Evolutionary conservation across 2,329 filamentous ascomycete genomes (phyloP).

Genomic region (Sporothrix inflata): DNA sequence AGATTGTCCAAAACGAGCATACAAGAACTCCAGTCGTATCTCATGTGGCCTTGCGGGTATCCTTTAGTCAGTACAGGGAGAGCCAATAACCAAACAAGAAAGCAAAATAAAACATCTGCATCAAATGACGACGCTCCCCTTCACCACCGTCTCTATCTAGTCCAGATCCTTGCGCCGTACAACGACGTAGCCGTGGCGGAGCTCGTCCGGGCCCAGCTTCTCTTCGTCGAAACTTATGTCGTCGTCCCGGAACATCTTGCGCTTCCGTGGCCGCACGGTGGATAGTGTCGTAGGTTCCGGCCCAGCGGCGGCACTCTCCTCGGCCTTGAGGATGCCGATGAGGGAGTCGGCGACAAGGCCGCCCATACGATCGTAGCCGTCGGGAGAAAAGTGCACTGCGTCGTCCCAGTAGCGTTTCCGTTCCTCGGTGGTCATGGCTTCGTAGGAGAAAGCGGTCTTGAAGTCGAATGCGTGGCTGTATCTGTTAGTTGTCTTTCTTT

Average conservation of each 20-base stretch:
- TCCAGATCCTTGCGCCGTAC: slow-evolving; percentile 58
- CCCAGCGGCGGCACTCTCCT: slow-evolving; percentile 38
- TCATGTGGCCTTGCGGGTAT: slow-evolving; percentile 19
- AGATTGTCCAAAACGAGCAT: background rate
- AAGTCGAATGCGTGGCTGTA: slow-evolving; percentile 62
- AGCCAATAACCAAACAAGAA: background rate
- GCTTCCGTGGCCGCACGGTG: slow-evolving; percentile 26
- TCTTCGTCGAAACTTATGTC: slow-evolving; percentile 56
- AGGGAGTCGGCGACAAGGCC: slow-evolving; percentile 58
- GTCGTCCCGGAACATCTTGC: slow-evolving; percentile 42
- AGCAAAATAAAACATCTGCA: background rate
- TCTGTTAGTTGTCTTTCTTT: background rate
- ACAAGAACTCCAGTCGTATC: background rate
- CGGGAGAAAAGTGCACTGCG: slow-evolving; percentile 59
- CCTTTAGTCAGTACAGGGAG: background rate
- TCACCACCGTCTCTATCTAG: slow-evolving; percentile 37
- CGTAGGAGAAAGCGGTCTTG: slow-evolving; percentile 57
- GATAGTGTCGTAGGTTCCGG: background rate
- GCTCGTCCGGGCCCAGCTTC: slow-evolving; percentile 48
- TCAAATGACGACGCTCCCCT: too few relatives aligned
- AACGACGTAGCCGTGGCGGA: slow-evolving; percentile 59
- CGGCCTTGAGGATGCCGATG: slow-evolving; percentile 49
- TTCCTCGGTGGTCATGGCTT: slow-evolving; percentile 51
- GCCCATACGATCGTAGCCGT: slow-evolving; percentile 67
- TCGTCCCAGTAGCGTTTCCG: slow-evolving; percentile 62